Evolutionary conservation across 768 basidiomycete species (phyloP), one percentile per base, ranked within the genome.

Genomic region (Sporobolomyces pararoseus): DNA sequence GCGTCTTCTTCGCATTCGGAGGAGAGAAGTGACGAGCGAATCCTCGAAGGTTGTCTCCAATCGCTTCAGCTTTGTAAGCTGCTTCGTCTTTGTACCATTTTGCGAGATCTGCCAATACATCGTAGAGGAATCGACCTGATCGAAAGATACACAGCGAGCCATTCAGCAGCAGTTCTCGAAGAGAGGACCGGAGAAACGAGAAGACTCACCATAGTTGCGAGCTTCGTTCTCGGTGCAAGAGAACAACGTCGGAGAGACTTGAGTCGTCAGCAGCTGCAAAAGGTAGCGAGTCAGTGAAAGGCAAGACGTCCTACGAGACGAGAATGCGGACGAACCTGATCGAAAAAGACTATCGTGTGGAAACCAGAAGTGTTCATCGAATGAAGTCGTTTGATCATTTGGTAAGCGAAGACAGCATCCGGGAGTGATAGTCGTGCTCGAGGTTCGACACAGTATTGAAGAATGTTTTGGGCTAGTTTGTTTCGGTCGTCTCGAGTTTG

Each of bases 221-320:
- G 92, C 93, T 80, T 99, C 94, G 75, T 91, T 91, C 81, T 95
- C 95, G 72, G 94, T 96, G 76, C 92, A 94, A 1, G 91, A 89
- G 79, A 93, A 96, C 29, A 97, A 82, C 16, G 93, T 84, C 9
- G 87, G 86, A 60, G 89, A 87, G 59, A 96, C 84, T 71, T 90
- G 88, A 50, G 91, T 89, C 12, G 87, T 87, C 29, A 98, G 86
- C 42, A 97, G 81, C 91, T 96, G 75, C 23, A n/a, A 68, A 47
- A 70, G 44, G 31, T 10, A 35, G 34, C 44, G 16, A 58, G 32
- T 53, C 55, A 54, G 52, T 47, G n/a, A n/a, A n/a, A n/a, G n/a
- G n/a, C n/a, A n/a, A n/a, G n/a, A n/a, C n/a, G n/a, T n/a, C n/a
- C n/a, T n/a, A n/a, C n/a, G n/a, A 13, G 25, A 65, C 19, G 55